These are phyloP conservation scores for Botrytis hyacinthi DNA, from an alignment of 2,329 filamentous ascomycete species.

Conservation along the genomic window DNA sequence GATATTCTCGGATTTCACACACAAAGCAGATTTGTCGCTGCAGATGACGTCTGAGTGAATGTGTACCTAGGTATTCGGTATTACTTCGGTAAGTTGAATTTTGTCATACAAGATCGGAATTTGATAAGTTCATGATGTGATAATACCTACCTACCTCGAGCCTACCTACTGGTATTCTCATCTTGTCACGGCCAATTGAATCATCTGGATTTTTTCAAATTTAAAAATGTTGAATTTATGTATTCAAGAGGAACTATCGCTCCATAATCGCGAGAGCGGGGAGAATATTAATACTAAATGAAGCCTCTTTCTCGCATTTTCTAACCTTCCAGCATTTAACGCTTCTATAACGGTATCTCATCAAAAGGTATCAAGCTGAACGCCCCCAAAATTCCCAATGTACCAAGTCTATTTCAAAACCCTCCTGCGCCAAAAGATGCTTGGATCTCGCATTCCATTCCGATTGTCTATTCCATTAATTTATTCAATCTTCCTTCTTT, in stretches of 20 bases:
- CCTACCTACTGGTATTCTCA: not conserved
- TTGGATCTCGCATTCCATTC: not conserved
- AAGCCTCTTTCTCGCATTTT: not conserved
- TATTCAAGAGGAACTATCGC: not conserved
- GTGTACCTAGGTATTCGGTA: not conserved
- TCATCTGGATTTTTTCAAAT: not conserved
- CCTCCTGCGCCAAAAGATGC: conserved; percentile 3
- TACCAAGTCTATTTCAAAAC: not conserved
- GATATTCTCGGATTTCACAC: not conserved
- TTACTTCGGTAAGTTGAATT: not conserved
- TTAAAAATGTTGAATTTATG: not conserved
- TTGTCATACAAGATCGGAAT: not conserved
- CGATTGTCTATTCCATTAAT: not conserved
- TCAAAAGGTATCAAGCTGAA: conserved; percentile 15
- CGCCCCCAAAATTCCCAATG: not conserved
- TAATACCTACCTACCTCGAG: not conserved
- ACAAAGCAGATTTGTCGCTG: not conserved
- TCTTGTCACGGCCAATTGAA: not conserved
- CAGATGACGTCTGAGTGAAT: not conserved
- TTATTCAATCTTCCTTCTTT: not conserved
- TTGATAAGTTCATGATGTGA: not conserved
- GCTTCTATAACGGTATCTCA: conserved; percentile 7
- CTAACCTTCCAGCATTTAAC: not conserved
- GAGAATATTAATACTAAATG: not conserved
- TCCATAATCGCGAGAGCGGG: not conserved